Evolutionary conservation across 495 filamentous ascomycete genomes (phyloP), one percentile per base, ranked within the genome.

Genomic region (Rusavskia elegans): DNA sequence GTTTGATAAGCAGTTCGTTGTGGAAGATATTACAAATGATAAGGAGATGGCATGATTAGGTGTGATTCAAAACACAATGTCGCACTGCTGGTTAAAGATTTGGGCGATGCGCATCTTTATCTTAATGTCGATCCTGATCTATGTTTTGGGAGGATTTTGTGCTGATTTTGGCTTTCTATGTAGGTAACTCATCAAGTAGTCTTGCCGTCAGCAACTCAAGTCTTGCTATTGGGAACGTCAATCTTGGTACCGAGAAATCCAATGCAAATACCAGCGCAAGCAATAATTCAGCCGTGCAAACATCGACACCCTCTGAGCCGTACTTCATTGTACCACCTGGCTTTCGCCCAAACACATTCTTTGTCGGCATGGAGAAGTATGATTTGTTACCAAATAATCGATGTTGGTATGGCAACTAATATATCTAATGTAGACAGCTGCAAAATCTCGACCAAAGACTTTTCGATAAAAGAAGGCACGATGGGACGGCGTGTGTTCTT

Each of bases 331-430:
- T 79, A 41, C 86, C 86, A 1, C 74, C 81, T 1, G 80, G 79
- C 0, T 88, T 92, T 51, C 82, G 86, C 52, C 84, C 82, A 3
- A 92, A 92, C 59, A 77, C 77, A 2, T 79, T 76, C 27, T 89
- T 89, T 61, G 77, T 83, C 46, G 86, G 85, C 3, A 82, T 88
- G 63, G 64, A 82, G 55, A 78, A 46, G 44, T 46, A 46, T 8
- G 44, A 2, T 5, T 9, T 19, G 8, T 17, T 19, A 19, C 39
- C n/a, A 8, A 17, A 17, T n/a, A 19, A 14, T 11, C 39, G n/a
- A 20, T 17, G 20, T 14, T 20, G 39, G 20, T 1, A 42, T 4
- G n/a, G n/a, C 14, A 10, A 35, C 32, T 35, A 35, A 35, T 2
- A 11, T 14, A 35, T 35, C 32, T 11, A 7, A 17, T 20, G 39